phyloP scores from a whole-genome alignment of 768 basidiomycete species.

The Leccinum sublutescens region DNA sequence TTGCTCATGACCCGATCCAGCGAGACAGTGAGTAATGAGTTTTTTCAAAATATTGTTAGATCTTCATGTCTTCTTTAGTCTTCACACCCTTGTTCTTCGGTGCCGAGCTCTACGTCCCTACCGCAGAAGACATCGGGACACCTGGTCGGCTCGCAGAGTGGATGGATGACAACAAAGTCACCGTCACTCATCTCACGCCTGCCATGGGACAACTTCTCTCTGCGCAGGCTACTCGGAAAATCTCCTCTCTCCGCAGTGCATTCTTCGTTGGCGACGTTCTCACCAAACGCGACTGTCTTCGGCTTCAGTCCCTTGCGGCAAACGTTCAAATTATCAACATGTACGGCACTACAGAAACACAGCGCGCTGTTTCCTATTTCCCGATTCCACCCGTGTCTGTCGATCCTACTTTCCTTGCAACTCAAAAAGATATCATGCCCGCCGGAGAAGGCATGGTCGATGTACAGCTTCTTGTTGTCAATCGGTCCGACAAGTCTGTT shows the following conservation, averaged over 20 bases:
- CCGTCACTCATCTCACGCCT: conserved; percentile 96
- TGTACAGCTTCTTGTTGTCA: conserved; percentile 95
- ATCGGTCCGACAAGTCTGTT: conserved; percentile 78
- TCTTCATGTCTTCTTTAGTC: conserved; percentile 49
- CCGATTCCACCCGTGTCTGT: conserved; percentile 79
- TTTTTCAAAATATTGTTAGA: neutral
- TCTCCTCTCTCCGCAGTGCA: conserved; percentile 82
- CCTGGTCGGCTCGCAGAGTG: conserved; percentile 96
- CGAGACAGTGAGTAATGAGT: conserved; percentile 80
- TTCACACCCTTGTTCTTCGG: conserved; percentile 99
- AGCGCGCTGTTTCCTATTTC: conserved; percentile 98
- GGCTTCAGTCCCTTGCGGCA: conserved; percentile 86
- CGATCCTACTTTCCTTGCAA: conserved; percentile 88
- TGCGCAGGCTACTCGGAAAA: conserved; percentile 77
- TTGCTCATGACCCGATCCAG: conserved; percentile 98
- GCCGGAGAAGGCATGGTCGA: conserved; percentile 98
- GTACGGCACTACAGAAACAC: conserved; percentile 99
- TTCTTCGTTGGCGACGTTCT: conserved; percentile 99
- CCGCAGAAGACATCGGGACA: conserved; percentile 94
- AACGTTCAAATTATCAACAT: conserved; percentile 98
- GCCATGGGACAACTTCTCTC: conserved; percentile 99
- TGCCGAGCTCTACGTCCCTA: conserved; percentile 92
- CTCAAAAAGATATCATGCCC: conserved; percentile 96
- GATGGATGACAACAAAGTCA: conserved; percentile 92
- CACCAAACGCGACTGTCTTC: conserved; percentile 95